These are phyloP conservation scores for Calonectria honghensis DNA, from an alignment of 2,329 filamentous ascomycete genomes.

Conservation along the genomic window DNA sequence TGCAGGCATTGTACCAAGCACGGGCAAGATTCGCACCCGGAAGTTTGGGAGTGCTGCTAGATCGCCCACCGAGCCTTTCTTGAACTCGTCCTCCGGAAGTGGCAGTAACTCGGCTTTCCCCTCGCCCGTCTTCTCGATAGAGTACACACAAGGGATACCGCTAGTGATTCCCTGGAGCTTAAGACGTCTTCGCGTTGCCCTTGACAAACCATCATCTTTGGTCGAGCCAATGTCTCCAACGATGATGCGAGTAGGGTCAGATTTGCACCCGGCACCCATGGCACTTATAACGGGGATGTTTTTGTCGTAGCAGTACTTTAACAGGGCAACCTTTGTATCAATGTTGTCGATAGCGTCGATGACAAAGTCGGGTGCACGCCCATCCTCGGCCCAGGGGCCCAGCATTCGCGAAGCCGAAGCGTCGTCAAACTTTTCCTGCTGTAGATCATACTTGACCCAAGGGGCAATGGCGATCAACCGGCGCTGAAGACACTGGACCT, in stretches of 20 bases:
- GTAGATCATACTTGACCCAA: constrained; percentile 92
- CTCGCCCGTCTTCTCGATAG: constrained; percentile 90
- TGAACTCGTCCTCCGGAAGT: constrained; percentile 89
- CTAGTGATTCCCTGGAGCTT: constrained; percentile 86
- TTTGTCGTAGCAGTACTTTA: constrained; percentile 90
- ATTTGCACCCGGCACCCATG: constrained; percentile 98
- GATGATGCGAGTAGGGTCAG: constrained; percentile 86
- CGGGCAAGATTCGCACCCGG: constrained; percentile 93
- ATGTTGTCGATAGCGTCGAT: constrained; percentile 99
- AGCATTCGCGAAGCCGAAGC: constrained; percentile 80
- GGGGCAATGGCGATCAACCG: constrained; percentile 90
- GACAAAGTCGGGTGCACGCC: constrained; percentile 86
- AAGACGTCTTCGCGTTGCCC: constrained; percentile 86
- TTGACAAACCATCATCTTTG: constrained; percentile 91
- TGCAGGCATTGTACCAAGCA: constrained; percentile 97
- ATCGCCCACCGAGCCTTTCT: constrained; percentile 89
- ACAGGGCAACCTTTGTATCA: constrained; percentile 92
- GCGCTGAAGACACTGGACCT: constrained; percentile 88
- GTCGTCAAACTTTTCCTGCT: constrained; percentile 87
- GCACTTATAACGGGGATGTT: constrained; percentile 90
- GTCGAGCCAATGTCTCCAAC: constrained; percentile 93
- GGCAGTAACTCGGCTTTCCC: constrained; percentile 94
- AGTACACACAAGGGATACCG: constrained; percentile 94
- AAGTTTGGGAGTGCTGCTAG: constrained; percentile 94
- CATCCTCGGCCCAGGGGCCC: constrained; percentile 76